Evolutionary conservation across 2,329 filamentous ascomycete species (phyloP), one percentile per base, ranked within the genome.

Genomic region (Verticillium tricorpus): DNA sequence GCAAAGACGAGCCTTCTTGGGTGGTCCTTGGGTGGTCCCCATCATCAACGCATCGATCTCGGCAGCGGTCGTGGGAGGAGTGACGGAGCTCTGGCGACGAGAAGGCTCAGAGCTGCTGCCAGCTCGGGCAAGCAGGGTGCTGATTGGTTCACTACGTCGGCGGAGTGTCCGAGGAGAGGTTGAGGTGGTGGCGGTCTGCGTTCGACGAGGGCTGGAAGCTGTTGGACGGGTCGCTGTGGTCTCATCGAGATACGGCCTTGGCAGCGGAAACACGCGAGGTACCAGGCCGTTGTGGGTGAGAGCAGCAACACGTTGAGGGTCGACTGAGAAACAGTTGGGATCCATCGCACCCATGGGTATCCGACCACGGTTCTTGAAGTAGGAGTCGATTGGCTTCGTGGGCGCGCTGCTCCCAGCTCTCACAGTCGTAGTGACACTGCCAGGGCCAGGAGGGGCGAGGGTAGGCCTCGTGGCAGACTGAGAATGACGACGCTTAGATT

Each of bases 331-430:
- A 69, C 83, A 86, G 64, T 87, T 87, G 45, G 82, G 76, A 59
- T 87, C 84, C 85, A 87, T 87, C 67, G 85, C 83, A n/a, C 81
- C 85, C 68, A 87, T 80, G 0, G 85, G 82, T 62, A 86, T 81
- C 2, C 85, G 80, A 37, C 73, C 72, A 60, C 77, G 72, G 25
- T 76, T 75, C 61, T 80, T 81, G 72, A 86, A 85, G 68, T 84
- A 86, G 3, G 80, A 77, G 40, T 77, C 79, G 62, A 86, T 86
- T 2, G 83, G 80, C 65, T 85, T 86, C 14, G 70, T 57, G 61
- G 70, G 61, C 66, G 75, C 67, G n/a, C 68, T 66, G 58, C 66
- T 62, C 15, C 45, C 50, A 19, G 63, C 55, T 59, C 66, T 65
- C 45, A 67, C 59, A 19, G 66, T 57, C 4, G 65, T 61, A 8